Evolutionary conservation across 176 grass and related monocot genomes (phyloP), one percentile per base, ranked within the genome.

Genomic region (Cenchrus purpureus): DNA sequence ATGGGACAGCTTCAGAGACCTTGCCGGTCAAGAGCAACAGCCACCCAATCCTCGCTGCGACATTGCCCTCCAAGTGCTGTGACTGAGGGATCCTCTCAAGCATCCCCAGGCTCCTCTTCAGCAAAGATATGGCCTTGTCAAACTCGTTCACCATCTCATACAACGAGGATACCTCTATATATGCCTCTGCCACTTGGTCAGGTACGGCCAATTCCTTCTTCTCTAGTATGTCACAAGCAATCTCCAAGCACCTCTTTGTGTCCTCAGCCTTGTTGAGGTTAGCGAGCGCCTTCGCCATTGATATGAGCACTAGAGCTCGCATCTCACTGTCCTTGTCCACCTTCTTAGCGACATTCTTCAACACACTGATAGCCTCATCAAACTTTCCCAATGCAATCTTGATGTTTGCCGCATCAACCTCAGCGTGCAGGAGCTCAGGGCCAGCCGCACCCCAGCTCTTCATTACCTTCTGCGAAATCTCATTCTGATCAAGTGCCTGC

Each of bases 51-150:
- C 73, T 92, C 4, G 93, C 93, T 0, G 91, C 87, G 6, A 94
- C 88, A 84, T 95, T 95, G 56, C 96, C 91, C 51, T 95, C 96
- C 69, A 98, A 53, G 79, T 95, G 96, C 16, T 98, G 96, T 29
- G 92, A 86, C 87, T 91, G 83, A n/a, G 96, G 96, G 58, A 98
- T 84, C 77, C 90, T 90, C 82, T 95, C 96, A 28, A 98, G 86
- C 83, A 98, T 95, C 56, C 45, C 86, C 86, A 98, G 58, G 60
- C 93, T 91, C 76, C 60, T 94, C 89, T 95, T 95, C 74, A 95
- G 56, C 71, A 98, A 78, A n/a, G 88, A 86, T 78, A 98, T 94
- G 4, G 91, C 91, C 46, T 79, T 95, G 58, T 92, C 91, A 53
- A 95, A 89, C 29, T 95, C 91, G 29, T 95, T 98, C 73, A 88